Percentiles rank a stretch among this genome's conserved stretches.
Conservation (phyloP, 2,329 filamentous ascomycete genomes). For the Leptographium galeiforme region DNA sequence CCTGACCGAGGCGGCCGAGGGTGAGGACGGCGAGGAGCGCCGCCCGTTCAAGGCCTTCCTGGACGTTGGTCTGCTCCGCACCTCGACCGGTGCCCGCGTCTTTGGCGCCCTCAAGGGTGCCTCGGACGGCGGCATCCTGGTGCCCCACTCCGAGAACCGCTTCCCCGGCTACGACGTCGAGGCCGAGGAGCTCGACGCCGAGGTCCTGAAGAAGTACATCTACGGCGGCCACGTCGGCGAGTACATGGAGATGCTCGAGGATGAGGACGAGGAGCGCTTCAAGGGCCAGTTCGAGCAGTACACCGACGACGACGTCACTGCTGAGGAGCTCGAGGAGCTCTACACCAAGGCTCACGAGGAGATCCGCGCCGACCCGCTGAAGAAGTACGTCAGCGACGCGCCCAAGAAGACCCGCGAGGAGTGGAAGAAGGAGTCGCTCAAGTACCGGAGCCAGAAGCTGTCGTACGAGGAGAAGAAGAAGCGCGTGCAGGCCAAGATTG, state of each 20-base stretch:
- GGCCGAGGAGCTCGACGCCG: constrained; percentile 92
- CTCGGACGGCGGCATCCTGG: constrained; percentile 90
- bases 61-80: constrained; percentile 93
- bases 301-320: constrained; percentile 92
- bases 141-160: constrained; percentile 98
- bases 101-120: constrained; percentile 99
- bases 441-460: constrained; percentile 68
- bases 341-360: constrained; percentile 90
- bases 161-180: constrained; percentile 99
- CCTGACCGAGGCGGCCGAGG: constrained; percentile 88
- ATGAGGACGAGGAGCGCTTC: constrained; percentile 99
- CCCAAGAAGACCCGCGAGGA: constrained; percentile 95
- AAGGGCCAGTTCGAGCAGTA: constrained; percentile 97
- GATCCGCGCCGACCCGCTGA: constrained; percentile 96
- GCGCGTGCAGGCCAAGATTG: constrained; percentile 83
- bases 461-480: constrained; percentile 71
- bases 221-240: constrained; percentile 95
- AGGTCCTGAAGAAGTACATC: constrained; percentile 98
- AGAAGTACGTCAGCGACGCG: constrained; percentile 64
- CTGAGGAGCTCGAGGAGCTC: constrained; percentile 91
- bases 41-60: constrained; percentile 99
- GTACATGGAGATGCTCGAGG: constrained; percentile 99
- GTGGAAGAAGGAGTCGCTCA: constrained; percentile 91
- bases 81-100: constrained; percentile 95
- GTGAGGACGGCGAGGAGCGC: constrained; percentile 70